Percentiles rank a stretch among this genome's conserved stretches.
These are phyloP conservation scores for Thelonectria rubi DNA, from an alignment of 2,329 filamentous ascomycete species.

Conservation along the genomic window DNA sequence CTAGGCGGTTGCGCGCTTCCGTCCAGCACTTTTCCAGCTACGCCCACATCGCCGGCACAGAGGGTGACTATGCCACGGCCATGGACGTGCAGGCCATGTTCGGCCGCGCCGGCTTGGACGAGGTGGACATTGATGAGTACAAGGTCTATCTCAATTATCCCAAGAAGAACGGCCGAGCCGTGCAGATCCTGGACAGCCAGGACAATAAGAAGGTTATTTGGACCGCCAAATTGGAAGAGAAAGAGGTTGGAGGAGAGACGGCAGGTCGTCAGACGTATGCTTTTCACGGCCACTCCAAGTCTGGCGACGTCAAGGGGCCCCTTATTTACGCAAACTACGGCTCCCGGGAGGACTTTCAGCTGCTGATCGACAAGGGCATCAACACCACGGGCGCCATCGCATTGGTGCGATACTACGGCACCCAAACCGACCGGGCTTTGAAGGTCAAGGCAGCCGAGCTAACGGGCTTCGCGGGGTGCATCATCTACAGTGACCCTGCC, in stretches of 20 bases:
- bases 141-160: constrained; percentile 95
- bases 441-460: constrained; percentile 92
- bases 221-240: constrained; percentile 86
- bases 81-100: constrained; percentile 86
- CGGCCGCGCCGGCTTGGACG: constrained; percentile 74
- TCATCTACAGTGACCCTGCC: constrained; percentile 91
- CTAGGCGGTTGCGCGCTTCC: constrained; percentile 74
- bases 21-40: constrained; percentile 82
- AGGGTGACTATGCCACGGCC: constrained; percentile 88
- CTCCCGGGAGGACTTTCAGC: constrained; percentile 81
- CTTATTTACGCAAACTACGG: constrained; percentile 95
- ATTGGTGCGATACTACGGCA: constrained; percentile 82
- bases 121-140: constrained; percentile 80
- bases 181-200: constrained; percentile 79
- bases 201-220: constrained; percentile 68
- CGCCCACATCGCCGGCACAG: constrained; percentile 92
- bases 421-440: constrained; percentile 74
- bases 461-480: constrained; percentile 84
- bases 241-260: constrained; percentile 69
- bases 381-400: constrained; percentile 82
- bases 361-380: constrained; percentile 75
- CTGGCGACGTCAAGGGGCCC: constrained; percentile 85
- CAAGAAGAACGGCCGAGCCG: constrained; percentile 75
- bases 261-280: constrained; percentile 74
- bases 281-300: constrained; percentile 90